These are phyloP conservation scores for Populus ilicifolia DNA, from an alignment of 345 rosid species.

Conservation along the genomic window DNA sequence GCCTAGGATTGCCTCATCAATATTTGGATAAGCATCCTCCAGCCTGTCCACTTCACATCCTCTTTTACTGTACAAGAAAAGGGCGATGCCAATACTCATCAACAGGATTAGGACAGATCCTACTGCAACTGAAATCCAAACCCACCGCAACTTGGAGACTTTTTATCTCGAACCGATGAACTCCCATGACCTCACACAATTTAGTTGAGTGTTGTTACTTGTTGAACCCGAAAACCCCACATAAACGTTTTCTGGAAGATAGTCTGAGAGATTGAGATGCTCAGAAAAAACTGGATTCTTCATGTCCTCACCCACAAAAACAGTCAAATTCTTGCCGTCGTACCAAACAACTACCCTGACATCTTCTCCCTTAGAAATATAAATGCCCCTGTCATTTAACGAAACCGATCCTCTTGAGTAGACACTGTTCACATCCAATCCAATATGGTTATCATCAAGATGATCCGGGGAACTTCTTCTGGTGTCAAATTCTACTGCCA, in stretches of 20 bases:
- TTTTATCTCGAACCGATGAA: slow-evolving; percentile 38
- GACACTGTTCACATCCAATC: slow-evolving; percentile 48
- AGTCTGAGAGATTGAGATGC: slow-evolving; percentile 41
- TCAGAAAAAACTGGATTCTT: slow-evolving; percentile 31
- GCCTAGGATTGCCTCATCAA: slow-evolving; percentile 48
- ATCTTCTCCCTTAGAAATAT: slow-evolving; percentile 15
- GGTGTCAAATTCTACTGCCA: slow-evolving; percentile 73
- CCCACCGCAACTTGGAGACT: slow-evolving; percentile 18
- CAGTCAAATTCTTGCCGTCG: slow-evolving; percentile 43
- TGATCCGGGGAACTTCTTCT: slow-evolving; percentile 45
- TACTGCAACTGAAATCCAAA: slow-evolving; percentile 28
- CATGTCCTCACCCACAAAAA: slow-evolving; percentile 30
- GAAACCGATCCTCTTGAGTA: slow-evolving; percentile 41
- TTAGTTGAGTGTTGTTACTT: slow-evolving; percentile 13
- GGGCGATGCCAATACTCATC: slow-evolving; percentile 4
- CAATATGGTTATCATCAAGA: slow-evolving; percentile 62
- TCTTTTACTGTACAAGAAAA: slow-evolving; percentile 31
- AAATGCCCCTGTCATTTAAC: slow-evolving; percentile 26
- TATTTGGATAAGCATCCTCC: slow-evolving; percentile 34
- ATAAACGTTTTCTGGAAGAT: slow-evolving; percentile 47
- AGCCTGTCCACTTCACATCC: slow-evolving; percentile 11
- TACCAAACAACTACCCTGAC: slow-evolving; percentile 33
- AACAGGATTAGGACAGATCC: slow-evolving; percentile 6
- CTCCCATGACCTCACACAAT: slow-evolving; percentile 62
- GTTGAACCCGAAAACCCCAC: slow-evolving; percentile 64